Evolutionary conservation across 352 stramenopile species (phyloP), one percentile per base, ranked within the genome.

Genomic region (Globisporangium irregulare): DNA sequence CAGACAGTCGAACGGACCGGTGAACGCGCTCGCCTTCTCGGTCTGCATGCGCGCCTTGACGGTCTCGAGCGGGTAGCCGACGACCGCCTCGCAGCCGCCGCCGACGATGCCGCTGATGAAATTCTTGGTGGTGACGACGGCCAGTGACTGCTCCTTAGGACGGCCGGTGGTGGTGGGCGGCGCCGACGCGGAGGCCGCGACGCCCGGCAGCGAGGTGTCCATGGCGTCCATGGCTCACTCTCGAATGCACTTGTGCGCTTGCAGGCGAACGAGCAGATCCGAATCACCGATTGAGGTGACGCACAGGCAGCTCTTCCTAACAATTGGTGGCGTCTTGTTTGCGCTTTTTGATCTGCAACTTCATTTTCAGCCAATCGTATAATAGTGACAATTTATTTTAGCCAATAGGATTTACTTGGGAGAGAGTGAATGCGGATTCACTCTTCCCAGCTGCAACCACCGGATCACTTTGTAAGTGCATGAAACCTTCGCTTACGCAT

Each of bases 1-100:
- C 14, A 91, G 43, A 25, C 79, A 88, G 69, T 91, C 79, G 15
- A 89, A 48, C 14, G 80, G 74, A 0, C 81, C 78, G 6, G 73
- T 74, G 59, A 84, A 87, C 7, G 70, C 67, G 48, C 57, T 59
- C 20, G 65, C 72, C 50, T 78, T 75, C 70, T 91, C 80, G 24
- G 82, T 91, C 71, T 91, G 82, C 71, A 91, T 84, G 53, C 82
- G 80, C 62, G 82, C 77, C 70, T 91, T 91, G 61, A 89, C 69
- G 25, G 82, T 91, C 70, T 91, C 82, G 20, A 89, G 74, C 32
- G 82, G 82, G 66, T 91, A 91, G 4, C 80, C 82, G 20, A 87
- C 82, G 20, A 91, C 65, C 8, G 80, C 82, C 65, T 89, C 80
- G 64, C 80, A 89, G 6, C 73, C 79, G 54, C 82, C 82, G 58